These are phyloP conservation scores for Lodderomyces elongisporus DNA, from an alignment of 1,139 yeast genomes.

Conservation along the genomic window DNA sequence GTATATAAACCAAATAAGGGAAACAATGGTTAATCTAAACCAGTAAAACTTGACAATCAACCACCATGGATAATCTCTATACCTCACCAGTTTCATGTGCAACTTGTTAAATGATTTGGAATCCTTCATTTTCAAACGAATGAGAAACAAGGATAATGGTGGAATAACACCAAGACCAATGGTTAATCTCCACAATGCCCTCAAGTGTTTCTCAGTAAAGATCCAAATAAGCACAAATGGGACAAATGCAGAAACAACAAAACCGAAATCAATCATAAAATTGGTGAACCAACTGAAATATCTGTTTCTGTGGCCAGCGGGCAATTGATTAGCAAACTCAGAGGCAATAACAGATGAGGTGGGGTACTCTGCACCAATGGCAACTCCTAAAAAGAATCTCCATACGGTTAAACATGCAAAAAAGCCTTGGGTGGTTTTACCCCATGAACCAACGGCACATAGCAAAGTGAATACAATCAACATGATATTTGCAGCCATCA, in stretches of 20 bases:
- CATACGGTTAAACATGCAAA: constrained; percentile 78
- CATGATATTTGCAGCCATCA: constrained; percentile 69
- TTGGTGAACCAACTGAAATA: constrained; percentile 89
- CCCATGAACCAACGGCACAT: constrained; percentile 81
- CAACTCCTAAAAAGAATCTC: constrained; percentile 83
- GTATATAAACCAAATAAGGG: constrained; percentile 85
- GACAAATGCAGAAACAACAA: constrained; percentile 77
- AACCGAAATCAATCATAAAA: constrained; percentile 82
- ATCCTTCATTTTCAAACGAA: constrained; percentile 74
- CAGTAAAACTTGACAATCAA: constrained; percentile 75
- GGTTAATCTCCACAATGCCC: constrained; percentile 89
- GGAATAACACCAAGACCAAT: constrained; percentile 91
- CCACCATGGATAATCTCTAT: constrained; percentile 53
- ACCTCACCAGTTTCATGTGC: constrained; percentile 56
- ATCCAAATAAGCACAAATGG: constrained; percentile 87
- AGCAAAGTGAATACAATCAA: constrained; percentile 72
- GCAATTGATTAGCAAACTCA: constrained; percentile 77
- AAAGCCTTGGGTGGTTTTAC: constrained; percentile 63
- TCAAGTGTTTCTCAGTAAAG: constrained; percentile 62
- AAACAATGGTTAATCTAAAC: constrained; percentile 67
- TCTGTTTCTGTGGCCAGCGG: constrained; percentile 80
- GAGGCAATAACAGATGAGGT: constrained; percentile 93
- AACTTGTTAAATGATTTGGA: constrained; percentile 65
- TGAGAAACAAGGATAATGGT: constrained; percentile 69
- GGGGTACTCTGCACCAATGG: constrained; percentile 88